phyloP scores from a whole-genome alignment of 768 basidiomycete genomes.

The Lepiota venenata region DNA sequence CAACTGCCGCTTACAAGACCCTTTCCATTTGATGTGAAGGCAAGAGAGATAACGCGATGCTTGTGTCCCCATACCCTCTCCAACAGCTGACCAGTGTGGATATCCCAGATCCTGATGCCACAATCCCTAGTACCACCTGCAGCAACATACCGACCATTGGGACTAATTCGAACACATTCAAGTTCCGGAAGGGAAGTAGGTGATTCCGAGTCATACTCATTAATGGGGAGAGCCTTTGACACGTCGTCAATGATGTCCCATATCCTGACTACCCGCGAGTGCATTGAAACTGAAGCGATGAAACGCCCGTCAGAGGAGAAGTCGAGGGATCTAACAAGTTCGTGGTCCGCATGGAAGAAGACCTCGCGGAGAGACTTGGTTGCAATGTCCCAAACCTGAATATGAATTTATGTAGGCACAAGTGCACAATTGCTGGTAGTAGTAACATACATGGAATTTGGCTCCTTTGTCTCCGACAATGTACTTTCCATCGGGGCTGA shows the following conservation, averaged over 20 bases:
- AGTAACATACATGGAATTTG: constrained; percentile 65
- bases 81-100: constrained; percentile 54
- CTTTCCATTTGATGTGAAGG: constrained; percentile 91
- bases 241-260: constrained; percentile 33
- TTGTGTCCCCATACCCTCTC: constrained; percentile 72
- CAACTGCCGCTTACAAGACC: constrained; percentile 86
- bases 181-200: constrained; percentile 74
- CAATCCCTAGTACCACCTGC: constrained; percentile 72
- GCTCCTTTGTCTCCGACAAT: too few relatives aligned
- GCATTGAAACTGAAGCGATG: constrained; percentile 85
- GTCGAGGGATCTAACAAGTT: constrained; percentile 89
- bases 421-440: background rate
- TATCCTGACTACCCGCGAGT: constrained; percentile 43
- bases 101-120: constrained; percentile 76
- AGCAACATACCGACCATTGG: constrained; percentile 61
- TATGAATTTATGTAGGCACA: constrained; percentile 26
- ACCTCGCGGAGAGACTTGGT: constrained; percentile 67
- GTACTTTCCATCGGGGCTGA: too few relatives aligned
- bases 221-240: constrained; percentile 36
- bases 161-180: constrained; percentile 74
- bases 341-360: constrained; percentile 84
- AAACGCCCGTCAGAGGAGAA: constrained; percentile 78
- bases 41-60: constrained; percentile 73
- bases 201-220: constrained; percentile 44
- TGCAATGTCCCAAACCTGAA: constrained; percentile 85